Evolutionary conservation across 2,329 filamentous ascomycete genomes (phyloP).

Genomic region (Neopestalotiopsis sp.): DNA sequence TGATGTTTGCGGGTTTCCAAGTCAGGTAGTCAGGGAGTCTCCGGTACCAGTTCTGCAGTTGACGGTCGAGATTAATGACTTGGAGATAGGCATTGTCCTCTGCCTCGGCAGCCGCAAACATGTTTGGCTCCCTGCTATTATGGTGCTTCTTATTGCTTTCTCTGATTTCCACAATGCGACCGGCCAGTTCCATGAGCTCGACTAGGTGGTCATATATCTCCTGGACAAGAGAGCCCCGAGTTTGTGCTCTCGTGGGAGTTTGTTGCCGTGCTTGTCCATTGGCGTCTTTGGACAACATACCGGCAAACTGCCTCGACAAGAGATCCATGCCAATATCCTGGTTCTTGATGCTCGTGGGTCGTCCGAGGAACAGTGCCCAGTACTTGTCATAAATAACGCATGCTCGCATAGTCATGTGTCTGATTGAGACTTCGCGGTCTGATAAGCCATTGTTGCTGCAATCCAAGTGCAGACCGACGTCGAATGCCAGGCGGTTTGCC

Average conservation of each 20-base stretch:
- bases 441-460: conserved; percentile 46
- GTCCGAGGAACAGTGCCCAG: conserved; percentile 60
- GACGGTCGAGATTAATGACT: conserved; percentile 56
- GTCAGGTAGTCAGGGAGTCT: conserved; percentile 52
- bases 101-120: conserved; percentile 35
- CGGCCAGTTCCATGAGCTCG: conserved; percentile 61
- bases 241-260: conserved; percentile 30
- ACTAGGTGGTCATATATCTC: conserved; percentile 58
- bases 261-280: conserved; percentile 3
- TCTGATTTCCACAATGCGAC: conserved; percentile 54
- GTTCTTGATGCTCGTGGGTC: conserved; percentile 59
- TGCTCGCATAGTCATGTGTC: conserved; percentile 57
- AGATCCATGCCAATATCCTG: conserved; percentile 56
- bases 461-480: conserved; percentile 56
- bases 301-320: conserved; percentile 50
- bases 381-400: conserved; percentile 60
- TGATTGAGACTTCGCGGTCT: conserved; percentile 52
- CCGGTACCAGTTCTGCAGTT: conserved; percentile 60
- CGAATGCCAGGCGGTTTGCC: conserved; percentile 51
- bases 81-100: conserved; percentile 55
- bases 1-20: conserved; percentile 58
- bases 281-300: conserved; percentile 41
- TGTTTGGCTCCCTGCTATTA: conserved; percentile 35
- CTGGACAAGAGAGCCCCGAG: conserved; percentile 19
- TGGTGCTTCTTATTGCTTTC: conserved; percentile 39